Percentiles rank a stretch among this genome's conserved stretches.
Conservation (phyloP, 345 rosid species). For the Eucalyptus tenuipes region DNA sequence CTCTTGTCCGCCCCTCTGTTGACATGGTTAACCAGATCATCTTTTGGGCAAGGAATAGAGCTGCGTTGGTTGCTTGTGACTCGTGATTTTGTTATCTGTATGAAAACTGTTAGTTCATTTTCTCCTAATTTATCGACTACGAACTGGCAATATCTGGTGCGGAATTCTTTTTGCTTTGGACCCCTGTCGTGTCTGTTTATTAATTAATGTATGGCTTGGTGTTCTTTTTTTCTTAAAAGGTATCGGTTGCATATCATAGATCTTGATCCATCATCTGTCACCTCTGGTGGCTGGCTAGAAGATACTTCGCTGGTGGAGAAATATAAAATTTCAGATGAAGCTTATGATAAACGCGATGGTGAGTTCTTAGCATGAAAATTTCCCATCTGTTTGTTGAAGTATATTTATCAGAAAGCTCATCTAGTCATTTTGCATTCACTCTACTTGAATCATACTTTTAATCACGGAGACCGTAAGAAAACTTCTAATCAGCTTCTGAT, state of each 20-base stretch:
- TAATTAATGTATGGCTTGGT: not conserved
- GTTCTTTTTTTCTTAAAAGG: constrained; percentile 17
- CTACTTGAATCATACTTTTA: not conserved
- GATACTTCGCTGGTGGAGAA: constrained; percentile 86
- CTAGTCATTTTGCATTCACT: not conserved
- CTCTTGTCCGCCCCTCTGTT: not conserved
- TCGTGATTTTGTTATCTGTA: not conserved
- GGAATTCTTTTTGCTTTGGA: not conserved
- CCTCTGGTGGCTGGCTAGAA: constrained; percentile 93
- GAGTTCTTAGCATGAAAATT: not conserved
- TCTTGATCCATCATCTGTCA: constrained; percentile 82
- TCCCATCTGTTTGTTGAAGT: not conserved
- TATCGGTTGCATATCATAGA: constrained; percentile 69
- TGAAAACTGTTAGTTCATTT: not conserved
- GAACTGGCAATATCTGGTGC: not conserved
- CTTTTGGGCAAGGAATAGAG: not conserved
- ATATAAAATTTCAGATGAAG: constrained; percentile 77
- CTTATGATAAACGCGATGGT: constrained; percentile 63
- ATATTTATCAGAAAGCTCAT: not conserved
- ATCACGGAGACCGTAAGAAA: fast-evolving
- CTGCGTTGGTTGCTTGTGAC: not conserved
- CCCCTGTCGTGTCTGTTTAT: not conserved
- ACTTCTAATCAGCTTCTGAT: not conserved
- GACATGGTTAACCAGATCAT: not conserved
- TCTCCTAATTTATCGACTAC: not conserved